phyloP scores from a whole-genome alignment of 768 basidiomycete species.

The Tylopilus felleus region DNA sequence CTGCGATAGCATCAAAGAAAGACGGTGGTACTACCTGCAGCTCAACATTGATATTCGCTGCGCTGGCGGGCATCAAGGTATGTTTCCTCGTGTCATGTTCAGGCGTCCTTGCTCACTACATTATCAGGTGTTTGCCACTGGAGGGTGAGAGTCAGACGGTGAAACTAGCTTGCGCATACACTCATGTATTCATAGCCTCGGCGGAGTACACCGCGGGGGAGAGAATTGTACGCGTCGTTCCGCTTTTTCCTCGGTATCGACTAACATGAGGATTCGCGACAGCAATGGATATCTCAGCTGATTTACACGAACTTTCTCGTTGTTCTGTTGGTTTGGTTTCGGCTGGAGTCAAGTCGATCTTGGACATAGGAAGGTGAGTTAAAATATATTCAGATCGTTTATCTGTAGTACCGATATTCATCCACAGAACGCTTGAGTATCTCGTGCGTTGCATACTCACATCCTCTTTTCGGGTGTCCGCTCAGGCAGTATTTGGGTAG shows the following conservation, averaged over 20 bases:
- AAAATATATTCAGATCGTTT: background rate
- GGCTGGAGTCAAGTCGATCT: conserved; percentile 90
- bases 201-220: conserved; percentile 80
- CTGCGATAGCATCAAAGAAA: conserved; percentile 60
- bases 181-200: conserved; percentile 47
- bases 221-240: conserved; percentile 49
- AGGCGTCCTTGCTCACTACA: conserved; percentile 1
- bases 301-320: conserved; percentile 82
- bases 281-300: conserved; percentile 96
- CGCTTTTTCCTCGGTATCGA: background rate
- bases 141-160: conserved; percentile 58
- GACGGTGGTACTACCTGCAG: conserved; percentile 85
- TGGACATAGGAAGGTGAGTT: conserved; percentile 79
- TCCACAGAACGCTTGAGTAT: conserved; percentile 72
- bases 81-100: background rate
- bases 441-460: conserved; percentile 43
- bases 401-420: background rate
- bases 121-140: conserved; percentile 80
- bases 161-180: background rate
- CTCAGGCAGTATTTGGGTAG: conserved; percentile 36
- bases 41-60: conserved; percentile 69
- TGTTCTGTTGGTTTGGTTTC: conserved; percentile 92
- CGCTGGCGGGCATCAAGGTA: conserved; percentile 84
- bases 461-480: background rate
- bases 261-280: background rate